phyloP scores from a whole-genome alignment of 202 grass and related monocot species.

The Setaria italica region DNA sequence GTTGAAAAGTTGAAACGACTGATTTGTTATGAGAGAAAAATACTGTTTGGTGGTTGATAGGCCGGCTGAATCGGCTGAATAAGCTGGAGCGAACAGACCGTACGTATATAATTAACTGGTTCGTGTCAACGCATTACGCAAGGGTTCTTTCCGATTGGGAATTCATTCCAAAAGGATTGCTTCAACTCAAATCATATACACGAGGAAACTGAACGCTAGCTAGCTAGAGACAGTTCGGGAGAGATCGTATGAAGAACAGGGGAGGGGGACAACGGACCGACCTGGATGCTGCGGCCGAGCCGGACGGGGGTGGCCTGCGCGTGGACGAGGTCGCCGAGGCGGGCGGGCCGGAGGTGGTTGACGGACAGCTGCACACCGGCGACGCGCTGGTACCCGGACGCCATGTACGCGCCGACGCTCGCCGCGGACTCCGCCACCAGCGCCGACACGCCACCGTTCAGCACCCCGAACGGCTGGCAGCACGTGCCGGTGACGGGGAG shows the following conservation, averaged over 20 bases:
- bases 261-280: no score
- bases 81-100: no score
- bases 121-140: no score
- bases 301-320: constrained; percentile 62
- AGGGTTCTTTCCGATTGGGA: no score
- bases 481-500: constrained; percentile 71
- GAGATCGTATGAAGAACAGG: no score
- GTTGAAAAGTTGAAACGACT: no score
- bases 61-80: no score
- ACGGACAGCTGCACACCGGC: constrained; percentile 82
- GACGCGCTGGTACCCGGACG: constrained; percentile 55
- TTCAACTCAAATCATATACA: not conserved
- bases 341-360: constrained; percentile 67
- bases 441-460: constrained; percentile 76
- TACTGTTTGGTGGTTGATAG: no score
- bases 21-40: no score
- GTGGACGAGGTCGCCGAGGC: constrained; percentile 62
- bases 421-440: constrained; percentile 66
- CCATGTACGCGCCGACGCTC: constrained; percentile 75
- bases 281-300: constrained; percentile 57
- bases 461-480: constrained; percentile 82
- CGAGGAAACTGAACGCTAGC: no score
- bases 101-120: no score
- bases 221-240: no score
- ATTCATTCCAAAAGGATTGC: not conserved